Conservation (phyloP, 257 asterid genomes). For the Solanum bukasovii region DNA sequence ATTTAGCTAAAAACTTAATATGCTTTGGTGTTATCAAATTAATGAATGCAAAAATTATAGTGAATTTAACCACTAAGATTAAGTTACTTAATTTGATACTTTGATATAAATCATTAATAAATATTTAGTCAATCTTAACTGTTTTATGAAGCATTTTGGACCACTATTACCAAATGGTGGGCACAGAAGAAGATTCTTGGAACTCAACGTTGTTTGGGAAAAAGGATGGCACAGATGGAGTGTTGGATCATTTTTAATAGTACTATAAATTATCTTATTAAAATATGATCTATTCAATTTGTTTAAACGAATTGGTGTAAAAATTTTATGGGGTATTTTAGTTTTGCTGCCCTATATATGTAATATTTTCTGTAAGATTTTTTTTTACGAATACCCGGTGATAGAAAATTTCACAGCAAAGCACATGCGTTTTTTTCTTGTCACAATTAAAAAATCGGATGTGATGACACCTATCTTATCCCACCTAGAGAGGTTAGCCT, state of each 20-base stretch:
- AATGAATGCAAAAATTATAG: neutral
- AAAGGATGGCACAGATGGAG: neutral
- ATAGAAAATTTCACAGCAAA: neutral
- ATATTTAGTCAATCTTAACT: neutral
- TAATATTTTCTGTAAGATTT: neutral
- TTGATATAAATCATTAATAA: neutral
- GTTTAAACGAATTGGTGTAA: too few relatives aligned
- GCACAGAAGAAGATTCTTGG: neutral
- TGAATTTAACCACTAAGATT: neutral
- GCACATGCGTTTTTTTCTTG: neutral
- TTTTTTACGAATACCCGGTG: neutral
- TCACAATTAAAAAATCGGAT: neutral
- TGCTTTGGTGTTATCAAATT: neutral
- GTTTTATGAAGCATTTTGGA: neutral
- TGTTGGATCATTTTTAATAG: neutral
- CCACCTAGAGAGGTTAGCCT: neutral
- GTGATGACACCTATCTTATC: neutral
- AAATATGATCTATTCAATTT: neutral
- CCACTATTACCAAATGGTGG: neutral
- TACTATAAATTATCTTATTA: too few relatives aligned
- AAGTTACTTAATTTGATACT: neutral
- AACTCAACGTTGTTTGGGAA: neutral
- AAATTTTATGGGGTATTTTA: neutral
- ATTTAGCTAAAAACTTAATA: neutral
- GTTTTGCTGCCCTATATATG: neutral